Evolutionary conservation across 306 rosid genomes (phyloP).

Genomic region (Ochetophila trinervis): DNA sequence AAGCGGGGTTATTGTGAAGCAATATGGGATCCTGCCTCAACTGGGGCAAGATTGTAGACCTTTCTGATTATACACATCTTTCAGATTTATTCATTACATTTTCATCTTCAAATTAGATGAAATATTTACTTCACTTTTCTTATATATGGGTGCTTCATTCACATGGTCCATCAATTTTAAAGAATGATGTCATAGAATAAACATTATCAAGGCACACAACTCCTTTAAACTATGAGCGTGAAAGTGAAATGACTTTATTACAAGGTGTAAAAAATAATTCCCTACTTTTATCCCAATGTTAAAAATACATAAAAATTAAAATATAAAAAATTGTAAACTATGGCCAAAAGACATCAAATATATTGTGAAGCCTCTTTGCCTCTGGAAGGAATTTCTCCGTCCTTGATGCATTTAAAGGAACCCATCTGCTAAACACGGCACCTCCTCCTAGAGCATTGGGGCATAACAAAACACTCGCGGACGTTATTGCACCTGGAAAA

Average conservation of each 20-base stretch:
- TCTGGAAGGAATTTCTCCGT: conserved; percentile 49
- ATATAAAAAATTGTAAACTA: not conserved
- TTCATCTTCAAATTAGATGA: not conserved
- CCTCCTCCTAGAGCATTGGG: conserved; percentile 91
- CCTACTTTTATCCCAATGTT: not conserved
- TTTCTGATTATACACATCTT: no score
- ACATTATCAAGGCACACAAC: not conserved
- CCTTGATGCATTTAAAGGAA: conserved; percentile 70
- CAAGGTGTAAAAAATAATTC: not conserved
- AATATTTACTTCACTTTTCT: not conserved
- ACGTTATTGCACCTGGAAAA: conserved; percentile 71
- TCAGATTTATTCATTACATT: no score
- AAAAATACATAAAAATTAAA: not conserved
- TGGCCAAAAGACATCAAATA: conserved; percentile 9
- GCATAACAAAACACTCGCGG: conserved; percentile 80
- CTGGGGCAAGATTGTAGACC: no score
- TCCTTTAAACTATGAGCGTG: no score
- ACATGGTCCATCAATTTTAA: not conserved
- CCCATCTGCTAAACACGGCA: conserved; percentile 86
- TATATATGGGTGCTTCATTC: not conserved
- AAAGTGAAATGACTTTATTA: not conserved
- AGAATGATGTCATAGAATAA: not conserved
- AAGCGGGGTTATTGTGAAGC: no score
- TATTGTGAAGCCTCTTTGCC: conserved; percentile 48
- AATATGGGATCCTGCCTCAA: no score